These are phyloP conservation scores for Cucurbita pepo DNA, from an alignment of 306 rosid genomes.

Conservation along the genomic window DNA sequence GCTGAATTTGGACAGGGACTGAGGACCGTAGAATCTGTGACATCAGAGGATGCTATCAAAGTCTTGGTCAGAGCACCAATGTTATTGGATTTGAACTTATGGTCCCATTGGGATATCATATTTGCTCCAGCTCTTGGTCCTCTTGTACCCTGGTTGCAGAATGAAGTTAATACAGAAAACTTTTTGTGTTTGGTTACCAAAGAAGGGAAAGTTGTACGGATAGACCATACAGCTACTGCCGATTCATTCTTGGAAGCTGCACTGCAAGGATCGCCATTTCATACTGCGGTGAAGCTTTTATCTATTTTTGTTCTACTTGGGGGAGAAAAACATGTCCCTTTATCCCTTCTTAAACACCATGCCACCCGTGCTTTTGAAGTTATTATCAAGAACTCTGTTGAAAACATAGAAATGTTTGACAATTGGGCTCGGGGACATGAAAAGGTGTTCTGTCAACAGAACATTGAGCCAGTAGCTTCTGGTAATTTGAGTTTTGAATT, in stretches of 20 bases:
- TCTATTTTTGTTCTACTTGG: conserved; percentile 57
- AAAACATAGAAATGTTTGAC: conserved; percentile 21
- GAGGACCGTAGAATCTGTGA: conserved; percentile 16
- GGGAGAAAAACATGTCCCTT: conserved; percentile 53
- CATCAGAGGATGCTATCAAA: conserved; percentile 48
- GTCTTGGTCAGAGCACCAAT: conserved; percentile 58
- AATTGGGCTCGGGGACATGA: conserved; percentile 17
- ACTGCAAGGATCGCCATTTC: conserved; percentile 60
- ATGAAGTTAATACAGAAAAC: conserved; percentile 47
- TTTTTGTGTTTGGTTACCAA: conserved; percentile 66
- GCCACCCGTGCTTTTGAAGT: conserved; percentile 59
- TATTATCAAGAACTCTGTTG: conserved; percentile 36
- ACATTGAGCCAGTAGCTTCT: conserved; percentile 14
- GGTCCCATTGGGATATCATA: conserved; percentile 86
- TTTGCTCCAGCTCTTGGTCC: conserved; percentile 88
- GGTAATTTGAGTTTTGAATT: conserved; percentile 23
- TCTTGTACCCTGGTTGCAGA: conserved; percentile 56
- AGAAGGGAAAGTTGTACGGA: conserved; percentile 61
- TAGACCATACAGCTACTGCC: conserved; percentile 58
- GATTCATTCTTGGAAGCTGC: conserved; percentile 82
- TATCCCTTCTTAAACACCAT: conserved; percentile 67
- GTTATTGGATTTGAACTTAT: conserved; percentile 65
- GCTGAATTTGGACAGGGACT: conserved; percentile 13
- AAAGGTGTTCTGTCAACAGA: conserved; percentile 17
- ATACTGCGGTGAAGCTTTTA: conserved; percentile 53